phyloP scores from a whole-genome alignment of 768 basidiomycete genomes.

The Dentipellis sp. region DNA sequence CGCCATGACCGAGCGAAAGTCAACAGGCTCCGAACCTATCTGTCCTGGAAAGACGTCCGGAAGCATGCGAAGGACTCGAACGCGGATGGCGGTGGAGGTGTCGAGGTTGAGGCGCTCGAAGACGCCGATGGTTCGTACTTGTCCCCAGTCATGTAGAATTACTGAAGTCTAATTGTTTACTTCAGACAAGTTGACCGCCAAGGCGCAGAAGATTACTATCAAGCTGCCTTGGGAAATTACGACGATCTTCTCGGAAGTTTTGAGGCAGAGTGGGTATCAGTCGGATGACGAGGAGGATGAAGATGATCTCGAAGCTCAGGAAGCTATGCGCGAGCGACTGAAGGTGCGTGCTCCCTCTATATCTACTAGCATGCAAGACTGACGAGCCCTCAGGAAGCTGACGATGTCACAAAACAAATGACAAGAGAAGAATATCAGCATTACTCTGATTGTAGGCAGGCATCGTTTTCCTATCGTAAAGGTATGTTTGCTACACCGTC shows the following conservation, averaged over 20 bases:
- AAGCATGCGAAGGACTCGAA: conserved; percentile 91
- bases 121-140: conserved; percentile 62
- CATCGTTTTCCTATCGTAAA: conserved; percentile 95
- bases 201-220: conserved; percentile 88
- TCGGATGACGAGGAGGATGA: conserved; percentile 96
- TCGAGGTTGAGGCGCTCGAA: conserved; percentile 76
- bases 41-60: conserved; percentile 95
- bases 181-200: conserved; percentile 67
- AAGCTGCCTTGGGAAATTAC: conserved; percentile 95
- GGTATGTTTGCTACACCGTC: conserved; percentile 34
- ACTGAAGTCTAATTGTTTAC: background rate
- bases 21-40: conserved; percentile 84
- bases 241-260: conserved; percentile 84
- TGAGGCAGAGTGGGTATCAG: conserved; percentile 35
- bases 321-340: conserved; percentile 83
- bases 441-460: conserved; percentile 94
- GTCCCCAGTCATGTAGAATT: background rate
- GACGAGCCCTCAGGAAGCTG: conserved; percentile 58
- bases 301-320: conserved; percentile 91
- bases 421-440: conserved; percentile 95
- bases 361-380: background rate
- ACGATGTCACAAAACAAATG: conserved; percentile 93
- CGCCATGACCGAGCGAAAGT: conserved; percentile 91
- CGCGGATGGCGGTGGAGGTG: conserved; percentile 70
- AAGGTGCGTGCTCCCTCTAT: conserved; percentile 34